Evolutionary conservation across 352 stramenopile species (phyloP), one percentile per base, ranked within the genome.

Genomic region (Phytophthora cactorum): DNA sequence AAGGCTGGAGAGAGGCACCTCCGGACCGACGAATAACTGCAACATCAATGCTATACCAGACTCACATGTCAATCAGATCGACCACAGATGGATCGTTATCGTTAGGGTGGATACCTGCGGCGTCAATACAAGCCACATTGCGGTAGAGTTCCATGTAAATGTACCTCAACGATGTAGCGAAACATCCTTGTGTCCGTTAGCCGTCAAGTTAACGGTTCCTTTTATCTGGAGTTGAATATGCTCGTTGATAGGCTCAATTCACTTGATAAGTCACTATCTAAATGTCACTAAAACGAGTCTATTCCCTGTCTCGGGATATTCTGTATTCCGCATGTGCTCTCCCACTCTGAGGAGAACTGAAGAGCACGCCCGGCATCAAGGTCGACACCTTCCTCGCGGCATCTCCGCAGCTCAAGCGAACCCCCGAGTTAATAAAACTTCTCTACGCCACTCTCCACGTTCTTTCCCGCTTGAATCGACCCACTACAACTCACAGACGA

Each of bases 41-140:
- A 67, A 67, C 44, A 64, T 65, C 52, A 65, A 72, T 70, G 61
- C 61, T 66, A 69, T 66, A 49, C 47, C 47, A 54, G 36, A 62
- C 32, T 29, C 47, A 43, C 36, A 43, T 43, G 36, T n/a, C 41
- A 52, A 54, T 44, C 14, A 39, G 31, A 45, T 38, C 25, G 7
- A 43, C 28, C n/a, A 56, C 51, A 54, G 25, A n/a, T 55, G 41
- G 5, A 4, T 36, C n/a, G 11, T 25, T 32, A 17, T 39, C 34
- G 6, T 39, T 39, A 12, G 28, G 25, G n/a, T 34, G 50, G 56
- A 60, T 70, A 60, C 63, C 38, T 22, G 22, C 22, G 41, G 34
- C 56, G 59, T 66, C 49, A 61, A n/a, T 12, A 46, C 51, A 56
- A 45, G 43, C 36, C 31, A 57, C 39, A 12, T 54, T 55, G 38